Conservation (phyloP, 164 flowering plant genomes). For the Tetracentron sinense region DNA sequence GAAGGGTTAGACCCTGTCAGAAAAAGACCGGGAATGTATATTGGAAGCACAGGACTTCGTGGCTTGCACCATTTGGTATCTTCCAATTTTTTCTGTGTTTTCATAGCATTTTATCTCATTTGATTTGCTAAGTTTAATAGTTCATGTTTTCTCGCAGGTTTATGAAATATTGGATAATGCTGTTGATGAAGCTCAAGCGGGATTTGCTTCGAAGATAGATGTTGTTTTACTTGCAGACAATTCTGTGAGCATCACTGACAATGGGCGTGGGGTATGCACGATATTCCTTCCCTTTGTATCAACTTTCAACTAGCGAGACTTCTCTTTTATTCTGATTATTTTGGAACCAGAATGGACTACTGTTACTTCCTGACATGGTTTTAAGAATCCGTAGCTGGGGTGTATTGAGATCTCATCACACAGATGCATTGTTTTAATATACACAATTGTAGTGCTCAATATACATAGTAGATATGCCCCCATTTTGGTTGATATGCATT, state of each 20-base stretch:
- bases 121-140: conserved; percentile 1
- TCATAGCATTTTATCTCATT: neutral
- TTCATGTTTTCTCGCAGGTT: conserved; percentile 45
- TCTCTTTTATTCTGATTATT: neutral
- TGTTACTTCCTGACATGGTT: neutral
- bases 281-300: neutral
- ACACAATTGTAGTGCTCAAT: no score
- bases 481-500: neutral
- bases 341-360: neutral
- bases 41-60: conserved; percentile 95
- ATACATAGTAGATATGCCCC: neutral
- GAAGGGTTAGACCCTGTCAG: conserved; percentile 97
- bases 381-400: no score
- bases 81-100: neutral
- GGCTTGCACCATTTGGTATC: conserved; percentile 96
- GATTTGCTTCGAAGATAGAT: conserved; percentile 72
- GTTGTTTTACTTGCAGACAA: conserved; percentile 69
- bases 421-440: no score
- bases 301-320: neutral
- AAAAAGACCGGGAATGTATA: conserved; percentile 97
- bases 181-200: conserved; percentile 97
- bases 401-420: no score
- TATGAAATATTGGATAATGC: conserved; percentile 98
- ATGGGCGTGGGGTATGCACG: conserved; percentile 91
- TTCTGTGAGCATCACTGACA: conserved; percentile 89